Percentiles rank a stretch among this genome's conserved stretches.
Evolutionary conservation across 495 filamentous ascomycete genomes (phyloP).

Genomic region (Saxophila tyrrhenica): DNA sequence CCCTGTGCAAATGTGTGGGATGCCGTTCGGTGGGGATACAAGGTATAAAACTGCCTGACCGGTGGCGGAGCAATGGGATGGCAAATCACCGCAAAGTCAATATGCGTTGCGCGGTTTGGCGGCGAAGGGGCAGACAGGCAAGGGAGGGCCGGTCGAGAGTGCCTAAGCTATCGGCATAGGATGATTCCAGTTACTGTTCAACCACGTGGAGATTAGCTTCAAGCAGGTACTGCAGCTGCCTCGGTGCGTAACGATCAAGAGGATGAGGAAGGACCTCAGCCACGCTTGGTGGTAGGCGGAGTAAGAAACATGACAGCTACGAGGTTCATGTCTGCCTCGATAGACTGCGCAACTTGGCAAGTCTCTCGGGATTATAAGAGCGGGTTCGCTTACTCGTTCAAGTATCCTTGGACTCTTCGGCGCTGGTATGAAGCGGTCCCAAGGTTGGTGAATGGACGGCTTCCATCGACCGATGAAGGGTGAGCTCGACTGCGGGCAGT

Average conservation of each 20-base stretch:
- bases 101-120: not conserved
- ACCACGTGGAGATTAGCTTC: not conserved
- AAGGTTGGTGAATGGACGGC: too few relatives aligned
- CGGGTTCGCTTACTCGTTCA: not conserved
- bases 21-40: not conserved
- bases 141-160: not conserved
- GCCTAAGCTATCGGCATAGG: too few relatives aligned
- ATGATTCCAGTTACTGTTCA: too few relatives aligned
- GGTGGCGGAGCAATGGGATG: not conserved
- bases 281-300: not conserved
- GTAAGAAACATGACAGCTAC: not conserved
- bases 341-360: not conserved
- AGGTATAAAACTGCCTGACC: not conserved
- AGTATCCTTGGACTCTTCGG: not conserved
- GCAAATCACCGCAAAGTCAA: not conserved
- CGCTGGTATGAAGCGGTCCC: too few relatives aligned
- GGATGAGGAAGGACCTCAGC: not conserved
- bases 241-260: not conserved
- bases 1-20: not conserved
- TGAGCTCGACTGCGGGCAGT: not conserved
- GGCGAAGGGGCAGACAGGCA: too few relatives aligned
- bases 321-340: not conserved
- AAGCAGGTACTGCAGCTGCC: not conserved
- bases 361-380: not conserved
- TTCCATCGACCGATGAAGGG: not conserved